These are phyloP conservation scores for Epichloe brachyelytri DNA, from an alignment of 2,329 filamentous ascomycete genomes.

Conservation along the genomic window DNA sequence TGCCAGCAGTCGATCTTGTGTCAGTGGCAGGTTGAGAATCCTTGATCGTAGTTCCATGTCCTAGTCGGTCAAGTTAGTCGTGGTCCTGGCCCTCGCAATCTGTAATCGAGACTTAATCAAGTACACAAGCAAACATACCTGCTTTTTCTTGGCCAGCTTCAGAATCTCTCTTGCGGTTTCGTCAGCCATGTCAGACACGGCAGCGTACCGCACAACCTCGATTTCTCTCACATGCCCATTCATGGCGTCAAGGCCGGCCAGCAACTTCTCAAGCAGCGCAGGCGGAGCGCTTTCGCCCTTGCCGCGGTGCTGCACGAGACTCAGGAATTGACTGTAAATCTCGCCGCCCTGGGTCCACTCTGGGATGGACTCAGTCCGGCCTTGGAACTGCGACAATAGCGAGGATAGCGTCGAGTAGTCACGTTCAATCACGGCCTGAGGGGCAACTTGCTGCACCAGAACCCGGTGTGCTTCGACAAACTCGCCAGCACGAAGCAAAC, in stretches of 20 bases:
- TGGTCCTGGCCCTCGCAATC: background rate
- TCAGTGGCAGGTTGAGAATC: conserved; percentile 51
- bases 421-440: conserved; percentile 66
- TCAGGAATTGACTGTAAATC: conserved; percentile 56
- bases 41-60: conserved; percentile 24
- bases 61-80: conserved; percentile 10
- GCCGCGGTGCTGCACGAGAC: conserved; percentile 32
- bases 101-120: too few species aligned
- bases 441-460: conserved; percentile 69
- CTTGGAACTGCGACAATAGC: conserved; percentile 60
- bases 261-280: conserved; percentile 40
- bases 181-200: conserved; percentile 70
- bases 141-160: conserved; percentile 38
- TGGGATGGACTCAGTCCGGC: conserved; percentile 45
- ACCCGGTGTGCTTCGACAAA: conserved; percentile 75
- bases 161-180: conserved; percentile 56
- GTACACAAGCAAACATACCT: conserved; percentile 29
- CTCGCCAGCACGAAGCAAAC: conserved; percentile 64
- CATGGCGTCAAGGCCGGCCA: conserved; percentile 43
- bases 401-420: conserved; percentile 59
- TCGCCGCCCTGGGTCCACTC: conserved; percentile 72
- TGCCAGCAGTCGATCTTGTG: conserved; percentile 57
- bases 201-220: conserved; percentile 48
- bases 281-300: conserved; percentile 28
- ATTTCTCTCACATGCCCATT: conserved; percentile 29